Evolutionary conservation across 345 rosid genomes (phyloP).

Genomic region (Populus euphratica): DNA sequence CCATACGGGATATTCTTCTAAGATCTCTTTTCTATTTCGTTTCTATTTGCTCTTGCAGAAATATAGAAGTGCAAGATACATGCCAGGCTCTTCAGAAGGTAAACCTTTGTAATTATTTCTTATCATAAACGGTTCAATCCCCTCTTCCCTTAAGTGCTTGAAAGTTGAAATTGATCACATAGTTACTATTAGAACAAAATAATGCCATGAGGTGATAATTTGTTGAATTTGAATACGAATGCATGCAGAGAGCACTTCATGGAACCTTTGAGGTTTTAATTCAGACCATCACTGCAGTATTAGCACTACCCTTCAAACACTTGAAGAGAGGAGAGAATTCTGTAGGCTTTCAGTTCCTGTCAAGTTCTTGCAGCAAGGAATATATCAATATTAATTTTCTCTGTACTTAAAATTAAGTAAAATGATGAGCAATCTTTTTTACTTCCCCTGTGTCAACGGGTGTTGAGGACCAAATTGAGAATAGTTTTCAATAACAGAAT

Average conservation of each 20-base stretch:
- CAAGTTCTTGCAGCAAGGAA: background rate
- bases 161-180: background rate
- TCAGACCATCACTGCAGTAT: background rate
- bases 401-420: background rate
- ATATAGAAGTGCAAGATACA: constrained; percentile 80
- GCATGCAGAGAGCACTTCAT: background rate
- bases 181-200: too few relatives aligned
- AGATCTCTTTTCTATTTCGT: background rate
- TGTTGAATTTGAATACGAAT: background rate
- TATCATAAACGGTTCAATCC: background rate
- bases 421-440: background rate
- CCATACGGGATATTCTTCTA: background rate
- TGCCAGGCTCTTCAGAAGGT: constrained; percentile 74
- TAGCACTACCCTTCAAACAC: background rate
- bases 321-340: background rate
- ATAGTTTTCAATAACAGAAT: too few relatives aligned
- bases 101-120: constrained; percentile 5
- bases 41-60: constrained; percentile 42
- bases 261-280: background rate
- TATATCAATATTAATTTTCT: background rate
- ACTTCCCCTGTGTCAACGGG: background rate
- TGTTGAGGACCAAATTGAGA: background rate
- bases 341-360: background rate
- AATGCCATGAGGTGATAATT: background rate
- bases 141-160: background rate